A percentile compares a stretch with the other conserved stretches of the same genome.
Conservation (phyloP, 352 stramenopile genomes). For the Phytophthora sansomeana region DNA sequence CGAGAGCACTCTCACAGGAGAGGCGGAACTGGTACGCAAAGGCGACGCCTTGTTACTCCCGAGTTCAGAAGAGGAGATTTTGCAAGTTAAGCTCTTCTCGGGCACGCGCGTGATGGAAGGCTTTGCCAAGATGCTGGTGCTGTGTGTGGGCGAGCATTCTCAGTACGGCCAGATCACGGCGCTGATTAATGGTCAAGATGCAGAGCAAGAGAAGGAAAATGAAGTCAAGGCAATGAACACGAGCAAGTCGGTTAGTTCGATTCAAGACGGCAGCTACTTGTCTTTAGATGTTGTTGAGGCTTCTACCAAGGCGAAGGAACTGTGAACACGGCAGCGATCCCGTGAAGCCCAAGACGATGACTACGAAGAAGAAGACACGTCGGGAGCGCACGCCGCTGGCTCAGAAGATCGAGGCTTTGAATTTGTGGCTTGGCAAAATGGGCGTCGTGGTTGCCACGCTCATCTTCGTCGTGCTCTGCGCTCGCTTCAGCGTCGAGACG, state of each 20-base stretch:
- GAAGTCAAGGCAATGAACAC: constrained; percentile 18
- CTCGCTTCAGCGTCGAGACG: constrained; percentile 64
- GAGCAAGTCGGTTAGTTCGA: background rate
- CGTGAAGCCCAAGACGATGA: constrained; percentile 14
- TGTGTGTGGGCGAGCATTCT: constrained; percentile 90
- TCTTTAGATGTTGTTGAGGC: constrained; percentile 19
- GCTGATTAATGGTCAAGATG: constrained; percentile 55
- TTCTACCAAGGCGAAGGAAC: constrained; percentile 6
- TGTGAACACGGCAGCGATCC: background rate
- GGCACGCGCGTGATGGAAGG: constrained; percentile 92
- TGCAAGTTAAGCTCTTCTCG: constrained; percentile 64
- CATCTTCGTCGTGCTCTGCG: constrained; percentile 69
- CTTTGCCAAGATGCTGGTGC: constrained; percentile 89
- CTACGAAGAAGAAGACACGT: constrained; percentile 21
- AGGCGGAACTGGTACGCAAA: constrained; percentile 86
- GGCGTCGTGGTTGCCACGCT: constrained; percentile 60
- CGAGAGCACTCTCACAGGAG: constrained; percentile 89
- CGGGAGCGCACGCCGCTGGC: constrained; percentile 64
- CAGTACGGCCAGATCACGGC: constrained; percentile 90
- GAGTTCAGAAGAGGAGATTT: constrained; percentile 2
- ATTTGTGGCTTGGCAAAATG: constrained; percentile 74
- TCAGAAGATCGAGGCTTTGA: constrained; percentile 79
- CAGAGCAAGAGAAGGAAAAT: constrained; percentile 19
- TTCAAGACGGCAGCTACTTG: constrained; percentile 49
- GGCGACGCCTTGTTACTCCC: constrained; percentile 61